A percentile compares a stretch with the other conserved stretches of the same genome.
These are phyloP conservation scores for Chlamydomonas schloesseri DNA, from an alignment of 139 green algal species.

Conservation along the genomic window DNA sequence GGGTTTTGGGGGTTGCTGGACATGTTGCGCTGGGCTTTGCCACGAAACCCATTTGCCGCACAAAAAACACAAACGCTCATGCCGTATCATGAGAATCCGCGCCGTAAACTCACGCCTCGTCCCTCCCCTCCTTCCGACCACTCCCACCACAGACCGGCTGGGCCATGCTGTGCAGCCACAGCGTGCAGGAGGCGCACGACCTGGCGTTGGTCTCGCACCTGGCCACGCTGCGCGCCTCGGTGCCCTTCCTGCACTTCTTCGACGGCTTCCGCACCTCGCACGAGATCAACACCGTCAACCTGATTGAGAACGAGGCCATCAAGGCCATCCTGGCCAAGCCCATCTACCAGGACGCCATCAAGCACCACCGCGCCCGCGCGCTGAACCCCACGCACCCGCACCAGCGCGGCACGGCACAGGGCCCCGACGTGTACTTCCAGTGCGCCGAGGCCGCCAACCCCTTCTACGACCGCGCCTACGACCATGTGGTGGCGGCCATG, in stretches of 20 bases:
- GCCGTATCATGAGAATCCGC: too few species aligned
- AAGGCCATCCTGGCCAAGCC: conserved; percentile 27
- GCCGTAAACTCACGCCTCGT: too few species aligned
- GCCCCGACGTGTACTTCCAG: conserved; percentile 70
- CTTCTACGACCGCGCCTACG: conserved; percentile 51
- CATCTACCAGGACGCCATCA: conserved; percentile 28
- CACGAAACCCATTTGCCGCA: too few species aligned
- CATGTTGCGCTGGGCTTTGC: too few species aligned
- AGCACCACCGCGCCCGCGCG: conserved; percentile 42
- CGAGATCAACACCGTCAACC: conserved; percentile 61
- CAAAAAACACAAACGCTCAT: too few species aligned
- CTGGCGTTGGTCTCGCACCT: conserved; percentile 68
- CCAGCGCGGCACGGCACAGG: conserved; percentile 65
- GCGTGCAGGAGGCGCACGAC: conserved; percentile 75
- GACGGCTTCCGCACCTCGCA: conserved; percentile 64
- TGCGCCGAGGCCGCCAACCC: conserved; percentile 63
- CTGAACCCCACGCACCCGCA: conserved; percentile 63
- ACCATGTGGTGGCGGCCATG: conserved; percentile 47
- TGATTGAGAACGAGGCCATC: conserved; percentile 6
- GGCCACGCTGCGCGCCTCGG: conserved; percentile 59
- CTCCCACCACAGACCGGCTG: conserved; percentile 53
- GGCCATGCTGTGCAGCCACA: conserved; percentile 70
- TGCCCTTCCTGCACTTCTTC: conserved; percentile 66
- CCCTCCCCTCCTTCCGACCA: not conserved
- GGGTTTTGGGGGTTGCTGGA: too few species aligned